Evolutionary conservation across 225 moss, liverwort and hornwort species (phyloP).

Genomic region (Polytrichum commune): DNA sequence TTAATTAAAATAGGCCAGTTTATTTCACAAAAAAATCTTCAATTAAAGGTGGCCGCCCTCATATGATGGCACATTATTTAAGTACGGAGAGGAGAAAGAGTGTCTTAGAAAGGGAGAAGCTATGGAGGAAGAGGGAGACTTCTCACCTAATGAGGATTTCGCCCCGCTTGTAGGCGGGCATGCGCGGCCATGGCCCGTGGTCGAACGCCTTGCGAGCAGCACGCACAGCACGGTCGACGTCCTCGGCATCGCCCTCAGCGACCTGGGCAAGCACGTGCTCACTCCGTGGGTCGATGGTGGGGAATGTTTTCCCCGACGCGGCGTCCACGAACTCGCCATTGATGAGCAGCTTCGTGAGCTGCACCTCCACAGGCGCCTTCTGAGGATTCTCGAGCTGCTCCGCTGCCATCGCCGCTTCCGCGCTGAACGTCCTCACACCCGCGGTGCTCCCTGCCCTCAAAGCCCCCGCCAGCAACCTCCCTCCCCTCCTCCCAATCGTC

Average conservation of each 20-base stretch:
- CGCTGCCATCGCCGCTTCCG: conserved; percentile 51
- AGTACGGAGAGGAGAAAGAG: no score
- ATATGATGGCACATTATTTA: no score
- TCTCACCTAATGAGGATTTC: conserved; percentile 58
- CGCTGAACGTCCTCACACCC: background rate
- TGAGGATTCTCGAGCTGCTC: conserved; percentile 56
- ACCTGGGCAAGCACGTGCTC: conserved; percentile 75
- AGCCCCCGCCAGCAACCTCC: no score
- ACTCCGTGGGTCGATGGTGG: conserved; percentile 63
- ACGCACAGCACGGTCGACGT: conserved; percentile 71
- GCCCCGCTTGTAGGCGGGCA: conserved; percentile 56
- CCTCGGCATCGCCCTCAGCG: conserved; percentile 78
- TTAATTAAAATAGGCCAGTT: no score
- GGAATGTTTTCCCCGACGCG: conserved; percentile 78
- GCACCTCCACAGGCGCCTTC: conserved; percentile 59
- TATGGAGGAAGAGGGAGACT: no score
- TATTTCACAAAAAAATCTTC: no score
- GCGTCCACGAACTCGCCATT: conserved; percentile 74
- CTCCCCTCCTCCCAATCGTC: no score
- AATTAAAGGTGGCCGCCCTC: no score
- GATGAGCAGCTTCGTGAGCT: conserved; percentile 63
- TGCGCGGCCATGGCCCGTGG: conserved; percentile 80
- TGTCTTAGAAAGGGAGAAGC: no score
- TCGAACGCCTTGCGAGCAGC: conserved; percentile 88
- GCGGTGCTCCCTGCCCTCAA: no score